Conservation (phyloP, 192 early-diverging fungal species). For the Endogone sp. region DNA sequence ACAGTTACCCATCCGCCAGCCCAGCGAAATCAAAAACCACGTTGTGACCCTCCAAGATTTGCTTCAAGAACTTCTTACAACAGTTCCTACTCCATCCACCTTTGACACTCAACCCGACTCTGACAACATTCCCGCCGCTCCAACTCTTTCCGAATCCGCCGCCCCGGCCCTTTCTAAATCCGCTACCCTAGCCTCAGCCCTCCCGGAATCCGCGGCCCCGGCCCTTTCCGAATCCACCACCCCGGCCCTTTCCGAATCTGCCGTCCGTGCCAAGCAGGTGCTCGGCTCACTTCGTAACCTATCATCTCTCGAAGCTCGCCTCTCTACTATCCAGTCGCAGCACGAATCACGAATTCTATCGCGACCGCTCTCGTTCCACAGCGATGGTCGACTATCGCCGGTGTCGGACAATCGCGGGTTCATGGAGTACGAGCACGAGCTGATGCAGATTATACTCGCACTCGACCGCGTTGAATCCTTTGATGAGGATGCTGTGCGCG, state of each 20-base stretch:
- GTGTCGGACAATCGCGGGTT: conserved; percentile 17
- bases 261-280: not conserved
- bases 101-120: too few relatives aligned
- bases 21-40: not conserved
- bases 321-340: not conserved
- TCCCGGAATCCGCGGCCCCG: not conserved
- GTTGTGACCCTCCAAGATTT: not conserved
- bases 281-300: not conserved
- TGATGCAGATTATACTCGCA: conserved; percentile 23
- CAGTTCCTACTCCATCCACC: too few relatives aligned
- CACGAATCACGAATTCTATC: not conserved
- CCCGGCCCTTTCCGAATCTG: not conserved
- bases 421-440: conserved; percentile 25
- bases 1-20: not conserved
- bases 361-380: not conserved
- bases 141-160: not conserved
- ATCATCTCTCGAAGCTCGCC: not conserved
- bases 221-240: not conserved
- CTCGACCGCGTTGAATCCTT: conserved; percentile 22
- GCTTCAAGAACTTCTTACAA: not conserved
- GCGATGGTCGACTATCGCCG: not conserved
- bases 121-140: too few relatives aligned
- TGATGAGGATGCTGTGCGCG: conserved; percentile 14
- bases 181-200: too few relatives aligned
- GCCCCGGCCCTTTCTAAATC: not conserved